Conservation (phyloP, 2,329 filamentous ascomycete genomes). For the Penicillium sp. region DNA sequence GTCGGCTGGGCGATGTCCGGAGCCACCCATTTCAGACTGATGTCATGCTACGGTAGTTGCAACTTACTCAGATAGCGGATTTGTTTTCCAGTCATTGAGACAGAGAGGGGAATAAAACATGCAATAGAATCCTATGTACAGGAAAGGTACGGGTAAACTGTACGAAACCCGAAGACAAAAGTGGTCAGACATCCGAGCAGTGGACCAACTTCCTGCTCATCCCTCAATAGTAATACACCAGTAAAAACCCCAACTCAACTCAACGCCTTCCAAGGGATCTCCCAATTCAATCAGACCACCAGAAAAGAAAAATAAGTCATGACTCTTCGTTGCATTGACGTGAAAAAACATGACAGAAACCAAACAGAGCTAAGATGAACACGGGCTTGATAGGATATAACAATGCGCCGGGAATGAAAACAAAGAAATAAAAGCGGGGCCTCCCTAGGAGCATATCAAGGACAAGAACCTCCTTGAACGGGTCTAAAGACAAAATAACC, state of each 20-base stretch:
- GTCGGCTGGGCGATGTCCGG: neutral
- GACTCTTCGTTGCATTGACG: conserved; percentile 41
- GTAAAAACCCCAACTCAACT: too few species aligned
- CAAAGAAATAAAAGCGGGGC: conserved; percentile 9
- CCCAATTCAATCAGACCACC: neutral
- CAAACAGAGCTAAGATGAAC: conserved; percentile 26
- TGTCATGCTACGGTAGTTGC: neutral
- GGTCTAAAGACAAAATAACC: conserved; percentile 16
- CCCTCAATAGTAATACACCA: neutral
- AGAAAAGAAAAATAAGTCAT: conserved; percentile 29
- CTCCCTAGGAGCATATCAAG: conserved; percentile 22
- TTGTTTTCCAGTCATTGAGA: neutral
- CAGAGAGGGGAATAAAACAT: neutral
- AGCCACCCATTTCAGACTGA: neutral
- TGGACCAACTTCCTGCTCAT: neutral
- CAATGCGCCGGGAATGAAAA: conserved; percentile 18
- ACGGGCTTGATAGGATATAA: conserved; percentile 15
- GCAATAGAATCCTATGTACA: neutral
- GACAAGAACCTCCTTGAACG: conserved; percentile 14
- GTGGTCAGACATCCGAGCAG: neutral
- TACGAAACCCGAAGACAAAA: neutral
- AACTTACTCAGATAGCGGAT: neutral
- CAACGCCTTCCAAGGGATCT: neutral
- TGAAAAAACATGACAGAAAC: conserved; percentile 31
- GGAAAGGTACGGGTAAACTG: neutral